Conservation (phyloP, 2,329 filamentous ascomycete genomes). For the Neofusicoccum kwambonambiense region DNA sequence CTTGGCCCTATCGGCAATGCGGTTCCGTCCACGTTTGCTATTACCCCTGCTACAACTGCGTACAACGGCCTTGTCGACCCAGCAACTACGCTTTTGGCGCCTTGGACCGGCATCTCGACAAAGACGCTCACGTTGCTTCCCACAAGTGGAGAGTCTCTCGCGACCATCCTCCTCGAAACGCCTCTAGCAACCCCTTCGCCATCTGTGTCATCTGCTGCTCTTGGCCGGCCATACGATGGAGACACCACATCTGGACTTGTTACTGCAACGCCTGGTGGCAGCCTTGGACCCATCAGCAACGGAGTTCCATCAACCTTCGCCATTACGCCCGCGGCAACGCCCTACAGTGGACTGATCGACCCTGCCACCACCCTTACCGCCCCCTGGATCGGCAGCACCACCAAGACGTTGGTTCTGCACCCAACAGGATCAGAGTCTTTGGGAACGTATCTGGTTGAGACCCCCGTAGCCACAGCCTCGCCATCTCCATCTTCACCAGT, state of each 20-base stretch:
- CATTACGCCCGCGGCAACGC: not conserved
- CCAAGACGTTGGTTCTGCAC: not conserved
- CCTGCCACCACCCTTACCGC: not conserved
- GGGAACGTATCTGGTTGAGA: too few relatives aligned
- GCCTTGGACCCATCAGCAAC: slow-evolving; percentile 4
- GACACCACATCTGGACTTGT: not conserved
- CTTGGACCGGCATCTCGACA: not conserved
- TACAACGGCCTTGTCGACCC: not conserved
- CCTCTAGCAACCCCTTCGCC: too few relatives aligned
- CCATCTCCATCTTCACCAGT: not conserved
- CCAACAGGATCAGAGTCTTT: not conserved
- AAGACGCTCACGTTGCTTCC: too few relatives aligned
- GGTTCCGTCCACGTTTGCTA: not conserved
- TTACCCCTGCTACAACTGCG: not conserved
- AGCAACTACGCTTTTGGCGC: not conserved
- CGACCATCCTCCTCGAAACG: too few relatives aligned
- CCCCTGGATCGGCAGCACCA: not conserved
- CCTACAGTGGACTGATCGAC: not conserved
- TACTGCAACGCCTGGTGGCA: too few relatives aligned
- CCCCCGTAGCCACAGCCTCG: not conserved
- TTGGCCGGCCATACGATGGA: not conserved
- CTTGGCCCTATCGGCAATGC: not conserved
- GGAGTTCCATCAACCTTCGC: slow-evolving; percentile 21
- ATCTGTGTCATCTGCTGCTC: too few relatives aligned
- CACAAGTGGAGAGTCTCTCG: too few relatives aligned